A percentile compares a stretch with the other conserved stretches of the same genome.
These are phyloP conservation scores for Hysterium pulicare DNA, from an alignment of 2,329 filamentous ascomycete genomes.

Conservation along the genomic window DNA sequence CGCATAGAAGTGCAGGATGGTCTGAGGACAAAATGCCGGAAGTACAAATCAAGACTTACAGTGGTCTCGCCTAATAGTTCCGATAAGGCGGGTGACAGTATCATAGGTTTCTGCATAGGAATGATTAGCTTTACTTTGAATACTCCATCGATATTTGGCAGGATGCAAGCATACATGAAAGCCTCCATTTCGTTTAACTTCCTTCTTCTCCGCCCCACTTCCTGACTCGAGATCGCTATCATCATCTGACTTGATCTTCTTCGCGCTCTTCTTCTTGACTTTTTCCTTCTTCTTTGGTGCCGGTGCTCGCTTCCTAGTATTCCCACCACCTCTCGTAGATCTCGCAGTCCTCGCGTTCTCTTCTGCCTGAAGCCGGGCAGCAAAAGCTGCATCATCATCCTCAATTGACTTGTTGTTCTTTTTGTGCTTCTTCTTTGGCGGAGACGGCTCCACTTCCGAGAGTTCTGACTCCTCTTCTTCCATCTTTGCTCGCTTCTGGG, in stretches of 20 bases:
- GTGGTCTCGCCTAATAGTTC: slow-evolving; percentile 67
- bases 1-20: no score
- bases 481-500: slow-evolving; percentile 42
- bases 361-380: slow-evolving; percentile 85
- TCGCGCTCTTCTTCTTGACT: slow-evolving; percentile 68
- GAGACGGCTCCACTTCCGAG: slow-evolving; percentile 41
- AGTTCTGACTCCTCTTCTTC: slow-evolving; percentile 38
- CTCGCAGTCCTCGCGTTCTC: slow-evolving; percentile 69
- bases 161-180: slow-evolving; percentile 66
- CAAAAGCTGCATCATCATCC: slow-evolving; percentile 82
- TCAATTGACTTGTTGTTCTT: slow-evolving; percentile 61
- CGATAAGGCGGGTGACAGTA: slow-evolving; percentile 66
- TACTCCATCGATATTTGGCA: not conserved
- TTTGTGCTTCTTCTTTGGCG: slow-evolving; percentile 57
- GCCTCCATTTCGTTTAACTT: slow-evolving; percentile 73
- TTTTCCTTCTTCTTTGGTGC: slow-evolving; percentile 63
- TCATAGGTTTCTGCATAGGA: slow-evolving; percentile 62
- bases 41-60: slow-evolving; percentile 47
- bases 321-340: slow-evolving; percentile 73
- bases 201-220: slow-evolving; percentile 59
- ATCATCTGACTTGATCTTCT: slow-evolving; percentile 72
- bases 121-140: slow-evolving; percentile 33
- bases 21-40: no score
- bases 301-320: slow-evolving; percentile 53
- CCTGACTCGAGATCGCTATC: slow-evolving; percentile 72